Conservation (phyloP, 2,329 filamentous ascomycete genomes). For the Cladophialophora carrionii region DNA sequence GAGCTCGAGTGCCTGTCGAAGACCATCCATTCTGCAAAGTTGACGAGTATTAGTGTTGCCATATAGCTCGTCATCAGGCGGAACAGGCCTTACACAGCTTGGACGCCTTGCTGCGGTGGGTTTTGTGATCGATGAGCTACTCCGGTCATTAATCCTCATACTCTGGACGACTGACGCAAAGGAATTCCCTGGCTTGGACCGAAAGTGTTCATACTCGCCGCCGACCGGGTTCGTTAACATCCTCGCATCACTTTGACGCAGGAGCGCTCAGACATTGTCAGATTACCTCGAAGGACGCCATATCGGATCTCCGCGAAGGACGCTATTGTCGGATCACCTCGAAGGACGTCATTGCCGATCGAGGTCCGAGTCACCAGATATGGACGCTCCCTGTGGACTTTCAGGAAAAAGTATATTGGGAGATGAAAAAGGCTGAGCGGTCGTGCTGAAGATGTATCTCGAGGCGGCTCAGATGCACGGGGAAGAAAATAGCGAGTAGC, state of each 20-base stretch:
- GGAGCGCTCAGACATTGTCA: slow-evolving; percentile 15
- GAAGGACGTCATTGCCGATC: slow-evolving; percentile 2
- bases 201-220: slow-evolving; percentile 10
- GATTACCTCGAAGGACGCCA: slow-evolving; percentile 8
- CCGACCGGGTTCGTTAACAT: neutral
- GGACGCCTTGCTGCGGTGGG: slow-evolving; percentile 15
- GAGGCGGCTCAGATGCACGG: neutral
- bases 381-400: too few relatives aligned
- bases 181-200: slow-evolving; percentile 12
- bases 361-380: neutral
- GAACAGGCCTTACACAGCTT: slow-evolving; percentile 21
- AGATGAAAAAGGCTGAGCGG: neutral
- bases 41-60: slow-evolving; percentile 3
- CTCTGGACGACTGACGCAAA: slow-evolving; percentile 3
- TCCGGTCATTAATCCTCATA: neutral
- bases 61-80: neutral
- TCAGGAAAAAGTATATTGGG: neutral
- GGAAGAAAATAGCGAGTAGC: neutral
- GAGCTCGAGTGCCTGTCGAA: slow-evolving; percentile 3
- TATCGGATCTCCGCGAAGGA: slow-evolving; percentile 10
- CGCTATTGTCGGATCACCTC: slow-evolving; percentile 14
- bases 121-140: slow-evolving; percentile 13
- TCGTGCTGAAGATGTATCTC: neutral
- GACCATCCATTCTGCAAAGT: slow-evolving; percentile 19
- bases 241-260: neutral